A percentile compares a stretch with the other conserved stretches of the same genome.
phyloP scores from a whole-genome alignment of 495 filamentous ascomycete genomes.

The Penicillium samsonianum region DNA sequence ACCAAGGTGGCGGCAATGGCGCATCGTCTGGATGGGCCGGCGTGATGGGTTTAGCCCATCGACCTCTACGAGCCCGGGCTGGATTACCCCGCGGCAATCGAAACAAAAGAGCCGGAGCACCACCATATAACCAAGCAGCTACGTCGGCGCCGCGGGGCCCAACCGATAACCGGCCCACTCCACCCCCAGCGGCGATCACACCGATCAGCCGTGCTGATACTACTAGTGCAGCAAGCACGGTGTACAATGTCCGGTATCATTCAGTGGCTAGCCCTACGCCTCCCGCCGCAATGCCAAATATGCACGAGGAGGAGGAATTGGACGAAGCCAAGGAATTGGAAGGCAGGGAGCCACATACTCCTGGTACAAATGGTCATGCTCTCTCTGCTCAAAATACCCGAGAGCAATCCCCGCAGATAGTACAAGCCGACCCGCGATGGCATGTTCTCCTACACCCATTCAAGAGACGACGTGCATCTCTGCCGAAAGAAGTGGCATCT shows the following conservation, averaged over 20 bases:
- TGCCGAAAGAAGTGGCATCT: slow-evolving; percentile 56
- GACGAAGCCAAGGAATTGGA: slow-evolving; percentile 37
- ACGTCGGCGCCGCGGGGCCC: slow-evolving; percentile 21
- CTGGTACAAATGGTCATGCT: slow-evolving; percentile 14
- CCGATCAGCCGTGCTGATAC: slow-evolving; percentile 79
- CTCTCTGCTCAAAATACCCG: slow-evolving; percentile 21
- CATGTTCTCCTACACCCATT: slow-evolving; percentile 54
- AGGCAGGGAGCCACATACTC: slow-evolving; percentile 16
- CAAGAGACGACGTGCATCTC: slow-evolving; percentile 51
- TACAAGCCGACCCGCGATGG: slow-evolving; percentile 47
- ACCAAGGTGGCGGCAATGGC: slow-evolving; percentile 41
- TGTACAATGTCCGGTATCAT: slow-evolving; percentile 83
- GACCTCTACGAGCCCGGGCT: slow-evolving; percentile 41
- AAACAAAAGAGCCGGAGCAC: slow-evolving; percentile 24
- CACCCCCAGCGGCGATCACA: slow-evolving; percentile 64
- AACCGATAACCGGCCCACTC: slow-evolving; percentile 54
- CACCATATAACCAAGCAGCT: slow-evolving; percentile 20
- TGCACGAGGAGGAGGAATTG: slow-evolving; percentile 40
- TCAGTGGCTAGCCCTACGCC: slow-evolving; percentile 70
- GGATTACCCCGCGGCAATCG: slow-evolving; percentile 29
- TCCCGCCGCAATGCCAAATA: slow-evolving; percentile 44
- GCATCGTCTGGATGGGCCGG: slow-evolving; percentile 49
- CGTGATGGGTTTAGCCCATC: slow-evolving; percentile 43
- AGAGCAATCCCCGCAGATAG: slow-evolving; percentile 39
- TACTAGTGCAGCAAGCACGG: slow-evolving; percentile 74